These are phyloP conservation scores for Chaetomidium leptoderma DNA, from an alignment of 495 filamentous ascomycete genomes.

Conservation along the genomic window DNA sequence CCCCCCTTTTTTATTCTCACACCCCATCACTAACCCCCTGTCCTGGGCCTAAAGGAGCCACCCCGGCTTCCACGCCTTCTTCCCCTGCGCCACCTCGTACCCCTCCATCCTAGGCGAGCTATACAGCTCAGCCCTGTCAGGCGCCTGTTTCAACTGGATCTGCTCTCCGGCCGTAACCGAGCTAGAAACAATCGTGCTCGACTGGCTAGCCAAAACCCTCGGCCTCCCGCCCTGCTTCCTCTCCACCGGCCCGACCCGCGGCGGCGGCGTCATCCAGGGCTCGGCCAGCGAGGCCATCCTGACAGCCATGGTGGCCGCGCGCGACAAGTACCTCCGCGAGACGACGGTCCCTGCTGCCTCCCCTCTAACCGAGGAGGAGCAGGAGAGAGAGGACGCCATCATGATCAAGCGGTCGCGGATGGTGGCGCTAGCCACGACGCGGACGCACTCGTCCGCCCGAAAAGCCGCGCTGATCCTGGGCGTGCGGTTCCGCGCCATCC, in stretches of 20 bases:
- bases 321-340: slow-evolving; percentile 71
- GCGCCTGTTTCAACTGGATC: slow-evolving; percentile 95
- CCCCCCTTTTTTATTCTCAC: not conserved
- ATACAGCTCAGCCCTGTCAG: slow-evolving; percentile 82
- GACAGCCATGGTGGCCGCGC: slow-evolving; percentile 81
- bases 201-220: slow-evolving; percentile 80
- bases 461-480: slow-evolving; percentile 88
- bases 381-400: slow-evolving; percentile 59
- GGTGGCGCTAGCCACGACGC: slow-evolving; percentile 75
- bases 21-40: not conserved
- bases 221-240: slow-evolving; percentile 70
- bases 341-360: slow-evolving; percentile 48
- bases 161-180: slow-evolving; percentile 95
- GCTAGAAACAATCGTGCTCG: slow-evolving; percentile 82
- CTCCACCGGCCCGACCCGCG: slow-evolving; percentile 65
- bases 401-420: slow-evolving; percentile 64
- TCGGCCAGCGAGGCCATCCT: slow-evolving; percentile 86
- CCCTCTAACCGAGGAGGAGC: slow-evolving; percentile 52
- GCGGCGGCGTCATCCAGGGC: slow-evolving; percentile 92
- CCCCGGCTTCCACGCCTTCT: slow-evolving; percentile 97
- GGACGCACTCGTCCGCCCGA: slow-evolving; percentile 76
- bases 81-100: slow-evolving; percentile 75
- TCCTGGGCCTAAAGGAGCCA: slow-evolving; percentile 35
- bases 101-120: slow-evolving; percentile 90
- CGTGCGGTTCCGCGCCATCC: slow-evolving; percentile 66